Evolutionary conservation across 148 eudicot species (phyloP).

Genomic region (Fagopyrum tataricum): DNA sequence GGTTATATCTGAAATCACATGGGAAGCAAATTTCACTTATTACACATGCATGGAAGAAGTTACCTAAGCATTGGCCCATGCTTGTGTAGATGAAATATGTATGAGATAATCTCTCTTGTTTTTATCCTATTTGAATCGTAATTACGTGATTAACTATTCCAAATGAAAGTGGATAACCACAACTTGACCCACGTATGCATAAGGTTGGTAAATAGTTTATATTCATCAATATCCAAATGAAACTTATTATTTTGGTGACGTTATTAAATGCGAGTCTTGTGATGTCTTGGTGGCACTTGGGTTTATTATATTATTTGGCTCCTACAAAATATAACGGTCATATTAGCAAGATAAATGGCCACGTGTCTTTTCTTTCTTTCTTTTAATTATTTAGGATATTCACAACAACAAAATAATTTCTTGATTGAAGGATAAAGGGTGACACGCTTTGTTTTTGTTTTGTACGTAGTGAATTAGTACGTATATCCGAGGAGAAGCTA

Average conservation of each 20-base stretch:
- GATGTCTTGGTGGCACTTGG: too few species aligned
- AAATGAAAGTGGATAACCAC: neutral
- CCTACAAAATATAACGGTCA: neutral
- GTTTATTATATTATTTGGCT: neutral
- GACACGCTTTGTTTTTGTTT: slow-evolving; percentile 12
- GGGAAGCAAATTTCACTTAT: neutral
- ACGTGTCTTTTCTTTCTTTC: neutral
- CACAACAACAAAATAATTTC: neutral
- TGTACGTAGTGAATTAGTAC: neutral
- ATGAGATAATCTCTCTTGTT: slow-evolving; percentile 6
- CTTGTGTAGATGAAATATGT: neutral
- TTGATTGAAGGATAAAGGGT: neutral
- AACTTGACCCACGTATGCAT: neutral
- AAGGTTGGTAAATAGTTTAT: neutral
- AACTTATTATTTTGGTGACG: too few species aligned
- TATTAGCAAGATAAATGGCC: neutral
- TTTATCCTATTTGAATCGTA: neutral
- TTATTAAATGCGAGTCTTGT: too few species aligned
- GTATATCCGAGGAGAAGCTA: neutral
- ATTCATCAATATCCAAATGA: too few species aligned
- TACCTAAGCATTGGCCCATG: neutral
- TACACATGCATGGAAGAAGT: slow-evolving; percentile 3
- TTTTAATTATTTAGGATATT: slow-evolving; percentile 8
- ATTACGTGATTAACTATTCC: neutral
- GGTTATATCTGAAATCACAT: neutral